These are phyloP conservation scores for Tetracladium setigerum DNA, from an alignment of 495 filamentous ascomycete species.

Conservation along the genomic window DNA sequence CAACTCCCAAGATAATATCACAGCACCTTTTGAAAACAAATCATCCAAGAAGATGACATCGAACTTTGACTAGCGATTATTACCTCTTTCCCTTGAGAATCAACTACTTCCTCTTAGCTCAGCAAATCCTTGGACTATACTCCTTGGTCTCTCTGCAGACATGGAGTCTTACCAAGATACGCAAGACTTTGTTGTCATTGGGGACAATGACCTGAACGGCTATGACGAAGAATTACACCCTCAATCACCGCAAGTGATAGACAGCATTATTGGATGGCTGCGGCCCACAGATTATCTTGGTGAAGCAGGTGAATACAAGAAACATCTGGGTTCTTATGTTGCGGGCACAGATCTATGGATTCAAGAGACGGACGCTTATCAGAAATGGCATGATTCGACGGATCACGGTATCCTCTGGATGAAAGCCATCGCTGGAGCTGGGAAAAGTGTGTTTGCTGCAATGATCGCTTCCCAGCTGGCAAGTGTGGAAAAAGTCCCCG, in stretches of 20 bases:
- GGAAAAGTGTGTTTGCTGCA: constrained; percentile 44
- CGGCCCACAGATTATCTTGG: constrained; percentile 28
- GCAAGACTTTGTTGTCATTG: constrained; percentile 25
- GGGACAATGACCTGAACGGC: constrained; percentile 22
- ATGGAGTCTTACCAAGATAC: no score
- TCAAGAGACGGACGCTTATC: constrained; percentile 25
- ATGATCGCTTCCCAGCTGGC: constrained; percentile 24
- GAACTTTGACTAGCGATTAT: no score
- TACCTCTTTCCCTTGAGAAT: no score
- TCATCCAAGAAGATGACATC: no score
- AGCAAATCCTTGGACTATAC: no score
- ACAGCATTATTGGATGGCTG: constrained; percentile 29
- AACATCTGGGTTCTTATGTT: constrained; percentile 32
- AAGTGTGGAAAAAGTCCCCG: constrained; percentile 23
- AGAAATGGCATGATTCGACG: constrained; percentile 30
- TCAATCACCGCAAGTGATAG: constrained; percentile 10
- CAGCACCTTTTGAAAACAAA: no score
- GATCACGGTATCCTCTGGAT: constrained; percentile 38
- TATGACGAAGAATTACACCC: constrained; percentile 27
- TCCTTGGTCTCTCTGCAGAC: no score
- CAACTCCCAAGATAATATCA: no score
- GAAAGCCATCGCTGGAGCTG: constrained; percentile 42
- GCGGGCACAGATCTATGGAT: constrained; percentile 41
- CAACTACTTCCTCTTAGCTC: no score
- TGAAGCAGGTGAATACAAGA: constrained; percentile 24